Conservation (phyloP, 192 early-diverging fungal genomes). For the Linnemannia zychae region DNA sequence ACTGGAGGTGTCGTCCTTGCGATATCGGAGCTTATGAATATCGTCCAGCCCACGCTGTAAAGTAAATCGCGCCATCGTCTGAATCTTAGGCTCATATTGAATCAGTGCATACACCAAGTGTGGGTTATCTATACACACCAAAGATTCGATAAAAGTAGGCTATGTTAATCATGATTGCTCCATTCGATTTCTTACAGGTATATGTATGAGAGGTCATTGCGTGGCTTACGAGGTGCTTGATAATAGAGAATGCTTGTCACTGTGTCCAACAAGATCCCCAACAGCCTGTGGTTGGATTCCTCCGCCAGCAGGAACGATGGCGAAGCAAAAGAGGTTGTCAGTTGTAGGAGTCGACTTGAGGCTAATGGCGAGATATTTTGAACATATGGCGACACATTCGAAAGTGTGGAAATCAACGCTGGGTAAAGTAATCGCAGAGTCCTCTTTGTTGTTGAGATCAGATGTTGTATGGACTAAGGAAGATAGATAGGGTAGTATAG, state of each 20-base stretch:
- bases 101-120: slow-evolving; percentile 87
- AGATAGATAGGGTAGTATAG: not conserved
- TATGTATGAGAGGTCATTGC: not conserved
- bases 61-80: slow-evolving; percentile 75
- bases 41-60: slow-evolving; percentile 75
- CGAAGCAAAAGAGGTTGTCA: slow-evolving; percentile 83
- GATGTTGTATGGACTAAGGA: slow-evolving; percentile 75
- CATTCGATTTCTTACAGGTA: not conserved
- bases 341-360: slow-evolving; percentile 76
- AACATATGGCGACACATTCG: slow-evolving; percentile 87
- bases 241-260: slow-evolving; percentile 91
- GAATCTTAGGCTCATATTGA: slow-evolving; percentile 78
- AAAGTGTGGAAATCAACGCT: slow-evolving; percentile 80
- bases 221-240: slow-evolving; percentile 74
- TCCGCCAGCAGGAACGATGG: slow-evolving; percentile 86
- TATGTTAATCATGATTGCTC: not conserved
- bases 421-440: slow-evolving; percentile 79
- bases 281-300: slow-evolving; percentile 79
- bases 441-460: slow-evolving; percentile 82
- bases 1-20: slow-evolving; percentile 51
- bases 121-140: slow-evolving; percentile 70
- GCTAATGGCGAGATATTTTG: slow-evolving; percentile 80
- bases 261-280: slow-evolving; percentile 83
- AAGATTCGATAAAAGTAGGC: not conserved
- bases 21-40: slow-evolving; percentile 66